Percentiles rank a stretch among this genome's conserved stretches.
Conservation (phyloP, 2,329 filamentous ascomycete genomes). For the Pseudogymnoascus sp. region DNA sequence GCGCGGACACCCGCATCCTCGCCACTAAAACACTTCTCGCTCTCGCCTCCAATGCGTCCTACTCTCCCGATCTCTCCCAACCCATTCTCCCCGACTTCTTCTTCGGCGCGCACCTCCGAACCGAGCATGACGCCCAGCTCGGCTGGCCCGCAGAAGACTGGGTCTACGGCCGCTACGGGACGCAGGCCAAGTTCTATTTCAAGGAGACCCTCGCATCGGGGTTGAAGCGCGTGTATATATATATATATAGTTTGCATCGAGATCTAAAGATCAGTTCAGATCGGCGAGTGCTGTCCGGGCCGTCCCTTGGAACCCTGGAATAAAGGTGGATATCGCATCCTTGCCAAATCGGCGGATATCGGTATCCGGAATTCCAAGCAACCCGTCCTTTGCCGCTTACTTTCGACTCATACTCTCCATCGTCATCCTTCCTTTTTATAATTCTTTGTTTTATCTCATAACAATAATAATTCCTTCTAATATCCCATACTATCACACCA, state of each 20-base stretch:
- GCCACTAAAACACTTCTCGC: constrained; percentile 18
- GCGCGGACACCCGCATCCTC: constrained; percentile 17
- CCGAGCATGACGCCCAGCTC: constrained; percentile 20
- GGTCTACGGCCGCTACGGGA: constrained; percentile 19
- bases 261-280: not conserved
- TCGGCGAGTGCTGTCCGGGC: not conserved
- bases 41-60: not conserved
- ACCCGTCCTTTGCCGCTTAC: not conserved
- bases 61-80: constrained; percentile 7
- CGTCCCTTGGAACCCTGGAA: not conserved
- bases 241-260: not conserved
- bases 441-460: not conserved
- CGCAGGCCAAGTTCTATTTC: constrained; percentile 12
- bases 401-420: not conserved
- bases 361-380: not conserved
- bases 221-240: constrained; percentile 14
- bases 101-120: constrained; percentile 22
- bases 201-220: constrained; percentile 9
- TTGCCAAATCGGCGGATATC: not conserved
- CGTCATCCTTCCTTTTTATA: not conserved
- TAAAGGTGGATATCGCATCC: not conserved
- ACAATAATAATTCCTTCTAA: not conserved
- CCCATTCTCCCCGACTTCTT: constrained; percentile 14
- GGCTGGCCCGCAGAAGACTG: constrained; percentile 17
- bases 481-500: not conserved